Evolutionary conservation across 2,329 filamentous ascomycete species (phyloP), one percentile per base, ranked within the genome.

Genomic region (Fusarium foetens): DNA sequence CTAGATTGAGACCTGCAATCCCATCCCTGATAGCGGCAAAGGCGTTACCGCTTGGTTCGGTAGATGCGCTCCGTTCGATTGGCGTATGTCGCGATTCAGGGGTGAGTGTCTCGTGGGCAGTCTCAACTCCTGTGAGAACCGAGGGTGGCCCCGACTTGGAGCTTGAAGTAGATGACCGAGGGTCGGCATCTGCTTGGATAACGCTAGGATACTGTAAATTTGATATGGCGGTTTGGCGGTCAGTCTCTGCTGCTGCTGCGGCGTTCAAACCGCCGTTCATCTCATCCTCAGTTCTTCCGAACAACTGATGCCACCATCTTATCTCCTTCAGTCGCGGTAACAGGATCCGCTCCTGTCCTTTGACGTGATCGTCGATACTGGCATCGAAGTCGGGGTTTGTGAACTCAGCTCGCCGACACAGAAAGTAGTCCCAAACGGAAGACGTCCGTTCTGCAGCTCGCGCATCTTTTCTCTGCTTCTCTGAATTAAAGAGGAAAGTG

Each of bases 371-470:
- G 70, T 98, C 93, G 39, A 95, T 85, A 1, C 89, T 86, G 12
- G 85, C 79, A 60, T 97, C 92, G 78, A 95, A 99, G 36, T 92
- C 87, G 0, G 91, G 88, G 77, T 98, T 98, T 41, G 90, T 85
- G 76, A 98, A 99, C 77, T 97, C 93, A 25, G 89, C 85, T 72
- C 89, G 91, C 16, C 95, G 90, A 46, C 92, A 90, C 12, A 98
- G 84, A 81, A 99, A 98, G 80, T 98, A 98, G 74, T 96, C 93
- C 96, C 96, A 99, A 3, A 98, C 96, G 27, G 94, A 97, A 7
- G 92, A 88, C 7, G 94, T 97, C 59, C 89, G 87, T 75, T 94
- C 91, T 42, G 86, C 84, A 2, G 93, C 90, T 33, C 86, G 87
- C 27, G 89, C 88, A 46, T 96, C 92, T 21, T 89, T 84, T 7